These are phyloP conservation scores for Ehretia macrophylla DNA, from an alignment of 257 asterid genomes.

Conservation along the genomic window DNA sequence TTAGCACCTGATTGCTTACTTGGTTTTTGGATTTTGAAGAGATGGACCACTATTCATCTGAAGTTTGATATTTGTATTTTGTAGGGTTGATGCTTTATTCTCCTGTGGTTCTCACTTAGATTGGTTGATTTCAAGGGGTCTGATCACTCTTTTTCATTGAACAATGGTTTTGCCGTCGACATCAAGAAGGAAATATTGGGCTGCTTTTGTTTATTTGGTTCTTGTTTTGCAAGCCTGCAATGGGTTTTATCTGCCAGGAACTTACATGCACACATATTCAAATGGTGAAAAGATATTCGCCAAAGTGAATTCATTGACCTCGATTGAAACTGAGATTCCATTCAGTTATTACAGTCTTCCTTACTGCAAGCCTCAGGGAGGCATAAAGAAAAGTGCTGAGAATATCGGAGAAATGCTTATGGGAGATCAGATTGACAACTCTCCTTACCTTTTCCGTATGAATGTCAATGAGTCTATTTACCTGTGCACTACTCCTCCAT, in stretches of 20 bases:
- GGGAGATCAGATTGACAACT: slow-evolving; percentile 84
- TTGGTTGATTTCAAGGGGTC: slow-evolving; percentile 23
- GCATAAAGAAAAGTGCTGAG: slow-evolving; percentile 75
- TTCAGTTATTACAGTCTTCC: slow-evolving; percentile 76
- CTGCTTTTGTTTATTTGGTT: slow-evolving; percentile 37
- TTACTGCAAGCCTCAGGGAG: slow-evolving; percentile 56
- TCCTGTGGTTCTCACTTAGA: slow-evolving; percentile 24
- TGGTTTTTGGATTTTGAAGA: no score
- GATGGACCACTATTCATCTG: no score
- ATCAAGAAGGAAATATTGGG: slow-evolving; percentile 46
- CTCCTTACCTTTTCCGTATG: slow-evolving; percentile 71
- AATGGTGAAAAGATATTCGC: slow-evolving; percentile 42
- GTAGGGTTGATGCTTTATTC: slow-evolving; percentile 13
- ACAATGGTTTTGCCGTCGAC: slow-evolving; percentile 56
- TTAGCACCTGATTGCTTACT: no score
- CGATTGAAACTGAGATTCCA: slow-evolving; percentile 79
- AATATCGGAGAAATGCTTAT: slow-evolving; percentile 76
- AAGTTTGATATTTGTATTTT: no score
- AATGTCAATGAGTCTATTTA: slow-evolving; percentile 59
- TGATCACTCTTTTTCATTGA: slow-evolving; percentile 30
- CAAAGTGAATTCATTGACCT: slow-evolving; percentile 79
- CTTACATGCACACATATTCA: slow-evolving; percentile 69
- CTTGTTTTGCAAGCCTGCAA: slow-evolving; percentile 45
- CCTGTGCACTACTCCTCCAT: slow-evolving; percentile 61
- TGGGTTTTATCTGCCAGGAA: slow-evolving; percentile 81